Conservation (phyloP, 805 yeast genomes). For the Starmerella gropengiesseri region DNA sequence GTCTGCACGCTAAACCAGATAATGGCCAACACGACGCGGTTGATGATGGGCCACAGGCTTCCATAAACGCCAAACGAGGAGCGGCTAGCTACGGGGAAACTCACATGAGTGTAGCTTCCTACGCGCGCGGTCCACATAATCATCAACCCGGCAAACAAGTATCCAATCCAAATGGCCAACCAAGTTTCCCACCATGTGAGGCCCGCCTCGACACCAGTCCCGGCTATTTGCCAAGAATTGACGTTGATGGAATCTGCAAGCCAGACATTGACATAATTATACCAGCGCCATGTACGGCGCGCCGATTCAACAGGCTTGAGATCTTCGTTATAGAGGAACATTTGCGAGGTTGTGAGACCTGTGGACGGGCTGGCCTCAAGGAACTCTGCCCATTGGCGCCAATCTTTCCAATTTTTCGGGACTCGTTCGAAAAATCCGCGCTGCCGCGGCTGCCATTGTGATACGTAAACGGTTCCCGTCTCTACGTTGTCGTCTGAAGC, state of each 20-base stretch:
- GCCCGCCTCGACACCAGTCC: constrained; percentile 69
- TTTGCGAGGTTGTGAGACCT: constrained; percentile 44
- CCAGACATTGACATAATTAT: constrained; percentile 72
- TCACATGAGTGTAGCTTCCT: constrained; percentile 69
- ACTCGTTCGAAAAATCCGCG: not conserved
- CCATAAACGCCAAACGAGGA: constrained; percentile 82
- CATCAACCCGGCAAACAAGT: constrained; percentile 55
- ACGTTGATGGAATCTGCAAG: constrained; percentile 81
- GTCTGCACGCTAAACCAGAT: constrained; percentile 86
- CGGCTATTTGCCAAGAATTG: constrained; percentile 85
- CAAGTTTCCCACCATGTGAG: constrained; percentile 87
- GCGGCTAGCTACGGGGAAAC: constrained; percentile 75
- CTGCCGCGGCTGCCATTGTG: constrained; percentile 7
- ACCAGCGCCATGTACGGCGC: constrained; percentile 80
- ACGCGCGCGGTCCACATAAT: constrained; percentile 63
- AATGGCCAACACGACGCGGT: constrained; percentile 77
- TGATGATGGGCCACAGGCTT: constrained; percentile 76
- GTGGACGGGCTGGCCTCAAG: constrained; percentile 28
- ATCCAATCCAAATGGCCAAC: constrained; percentile 83
- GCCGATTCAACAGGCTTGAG: constrained; percentile 38
- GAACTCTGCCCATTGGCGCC: constrained; percentile 14
- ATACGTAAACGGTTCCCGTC: not conserved
- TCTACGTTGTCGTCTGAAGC: not conserved
- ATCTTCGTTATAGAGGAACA: constrained; percentile 64
- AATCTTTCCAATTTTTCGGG: constrained; percentile 12